Evolutionary conservation across 164 flowering plant species (phyloP).

Genomic region (Vitis rupestris): DNA sequence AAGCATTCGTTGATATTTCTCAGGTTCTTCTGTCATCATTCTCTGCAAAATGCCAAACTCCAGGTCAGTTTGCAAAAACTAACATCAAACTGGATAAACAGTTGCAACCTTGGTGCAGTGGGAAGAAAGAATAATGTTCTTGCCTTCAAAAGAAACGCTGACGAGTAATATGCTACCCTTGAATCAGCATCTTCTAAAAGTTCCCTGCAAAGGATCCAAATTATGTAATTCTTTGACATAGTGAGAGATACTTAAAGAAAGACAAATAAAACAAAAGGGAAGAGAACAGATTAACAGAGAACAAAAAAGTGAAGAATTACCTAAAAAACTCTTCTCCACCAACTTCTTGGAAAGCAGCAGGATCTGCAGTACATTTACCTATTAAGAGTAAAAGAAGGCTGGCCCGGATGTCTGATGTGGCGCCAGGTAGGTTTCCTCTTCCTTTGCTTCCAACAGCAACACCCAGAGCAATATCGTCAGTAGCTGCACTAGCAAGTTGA

Average conservation of each 20-base stretch:
- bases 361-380: slow-evolving; percentile 93
- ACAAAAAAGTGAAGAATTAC: slow-evolving; percentile 27
- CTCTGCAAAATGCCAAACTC: slow-evolving; percentile 49
- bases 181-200: slow-evolving; percentile 96
- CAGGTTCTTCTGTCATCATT: slow-evolving; percentile 98
- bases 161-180: slow-evolving; percentile 93
- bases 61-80: slow-evolving; percentile 8
- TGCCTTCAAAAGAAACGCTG: slow-evolving; percentile 97
- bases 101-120: no score
- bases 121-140: slow-evolving; percentile 17
- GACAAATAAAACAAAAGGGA: background rate
- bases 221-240: background rate
- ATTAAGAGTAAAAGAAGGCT: slow-evolving; percentile 87
- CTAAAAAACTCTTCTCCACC: slow-evolving; percentile 95
- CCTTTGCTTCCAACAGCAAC: slow-evolving; percentile 99
- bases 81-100: background rate
- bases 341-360: slow-evolving; percentile 78
- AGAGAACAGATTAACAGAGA: slow-evolving; percentile 1
- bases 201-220: slow-evolving; percentile 49
- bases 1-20: slow-evolving; percentile 82
- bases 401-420: slow-evolving; percentile 92
- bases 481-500: slow-evolving; percentile 97
- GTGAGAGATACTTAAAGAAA: no score
- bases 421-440: slow-evolving; percentile 93
- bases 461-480: slow-evolving; percentile 91